Percentiles rank a stretch among this genome's conserved stretches.
Conservation (phyloP, 129 eudicot genomes). For the Chrysanthemum seticuspe region DNA sequence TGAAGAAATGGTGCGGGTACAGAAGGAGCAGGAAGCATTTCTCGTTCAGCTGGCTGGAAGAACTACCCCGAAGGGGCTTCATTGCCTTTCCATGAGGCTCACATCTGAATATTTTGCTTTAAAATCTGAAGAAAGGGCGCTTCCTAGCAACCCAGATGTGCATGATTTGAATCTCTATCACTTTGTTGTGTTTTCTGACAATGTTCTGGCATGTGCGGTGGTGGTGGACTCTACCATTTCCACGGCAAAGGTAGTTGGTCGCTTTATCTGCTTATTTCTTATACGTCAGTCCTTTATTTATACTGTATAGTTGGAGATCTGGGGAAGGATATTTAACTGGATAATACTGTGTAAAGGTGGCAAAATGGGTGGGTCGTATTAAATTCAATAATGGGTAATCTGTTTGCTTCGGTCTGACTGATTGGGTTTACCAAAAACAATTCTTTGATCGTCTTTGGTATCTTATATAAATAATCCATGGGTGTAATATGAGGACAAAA, state of each 20-base stretch:
- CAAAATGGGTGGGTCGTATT: neutral
- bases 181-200: slow-evolving; percentile 82
- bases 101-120: slow-evolving; percentile 65
- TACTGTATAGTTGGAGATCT: neutral
- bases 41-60: slow-evolving; percentile 71
- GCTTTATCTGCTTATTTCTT: neutral
- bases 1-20: slow-evolving; percentile 63
- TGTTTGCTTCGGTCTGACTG: too few species aligned
- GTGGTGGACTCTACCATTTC: slow-evolving; percentile 87
- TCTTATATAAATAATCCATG: too few species aligned
- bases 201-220: slow-evolving; percentile 81
- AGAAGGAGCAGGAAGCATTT: slow-evolving; percentile 57
- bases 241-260: slow-evolving; percentile 60
- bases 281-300: neutral
- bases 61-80: slow-evolving; percentile 85
- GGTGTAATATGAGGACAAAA: too few species aligned
- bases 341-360: neutral
- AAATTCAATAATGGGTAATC: too few species aligned
- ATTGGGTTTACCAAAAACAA: too few species aligned
- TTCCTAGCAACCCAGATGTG: slow-evolving; percentile 52
- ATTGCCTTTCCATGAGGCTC: slow-evolving; percentile 87
- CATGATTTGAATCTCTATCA: slow-evolving; percentile 54
- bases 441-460: too few species aligned
- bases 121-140: slow-evolving; percentile 49
- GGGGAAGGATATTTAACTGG: too few species aligned